These are phyloP conservation scores for Trifolium fragiferum DNA, from an alignment of 306 rosid species.

Conservation along the genomic window DNA sequence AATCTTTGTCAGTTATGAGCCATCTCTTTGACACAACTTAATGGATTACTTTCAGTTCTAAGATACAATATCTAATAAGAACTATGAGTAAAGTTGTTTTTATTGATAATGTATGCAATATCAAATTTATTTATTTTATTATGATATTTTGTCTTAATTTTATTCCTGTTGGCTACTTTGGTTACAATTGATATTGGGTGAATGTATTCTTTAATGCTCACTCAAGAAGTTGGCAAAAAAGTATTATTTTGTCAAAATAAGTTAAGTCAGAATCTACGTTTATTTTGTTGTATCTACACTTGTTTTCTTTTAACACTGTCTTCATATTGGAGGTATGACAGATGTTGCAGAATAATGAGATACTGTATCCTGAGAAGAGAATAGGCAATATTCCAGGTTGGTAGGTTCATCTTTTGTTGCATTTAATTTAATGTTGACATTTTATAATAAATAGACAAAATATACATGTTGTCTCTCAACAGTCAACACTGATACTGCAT, in stretches of 20 bases:
- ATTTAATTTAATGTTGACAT: background rate
- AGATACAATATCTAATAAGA: background rate
- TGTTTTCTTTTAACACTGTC: conserved; percentile 22
- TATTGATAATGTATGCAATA: background rate
- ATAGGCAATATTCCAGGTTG: conserved; percentile 86
- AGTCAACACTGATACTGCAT: background rate
- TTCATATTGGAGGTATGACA: conserved; percentile 48
- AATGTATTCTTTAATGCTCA: background rate
- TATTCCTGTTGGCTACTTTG: background rate
- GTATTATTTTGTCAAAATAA: background rate
- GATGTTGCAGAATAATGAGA: conserved; percentile 69
- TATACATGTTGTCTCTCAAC: background rate
- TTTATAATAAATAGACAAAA: background rate
- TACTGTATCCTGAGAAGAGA: conserved; percentile 61
- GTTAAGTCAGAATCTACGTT: background rate
- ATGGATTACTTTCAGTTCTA: conserved; percentile 20
- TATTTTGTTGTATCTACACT: conserved; percentile 1
- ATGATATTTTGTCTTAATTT: background rate
- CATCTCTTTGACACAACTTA: background rate
- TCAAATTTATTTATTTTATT: conserved; percentile 1
- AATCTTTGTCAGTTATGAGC: background rate
- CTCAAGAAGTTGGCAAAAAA: background rate
- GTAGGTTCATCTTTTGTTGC: conserved; percentile 42
- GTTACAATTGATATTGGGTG: background rate
- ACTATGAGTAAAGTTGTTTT: background rate